phyloP scores from a whole-genome alignment of 164 flowering plant species.

The Vitis vinifera region ASM3070453v1 NC_081810.1:7098001-7098500 shows the following conservation, averaged over 20 bases:
- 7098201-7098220: conserved; percentile 22
- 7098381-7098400: conserved; percentile 12
- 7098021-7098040: conserved; percentile 21
- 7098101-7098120: too few relatives aligned
- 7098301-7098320: conserved; percentile 4
- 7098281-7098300: background rate
- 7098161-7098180: too few relatives aligned
- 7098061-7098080: background rate
- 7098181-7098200: background rate
- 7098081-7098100: background rate
- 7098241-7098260: conserved; percentile 1
- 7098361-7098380: background rate
- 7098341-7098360: background rate
- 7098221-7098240: conserved; percentile 2
- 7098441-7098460: background rate
- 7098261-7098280: conserved; percentile 1
- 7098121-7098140: background rate
- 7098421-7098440: background rate
- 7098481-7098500: too few relatives aligned
- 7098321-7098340: too few relatives aligned
- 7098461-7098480: background rate
- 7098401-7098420: too few relatives aligned
- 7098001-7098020: conserved; percentile 4
- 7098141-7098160: background rate
- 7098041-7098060: conserved; percentile 6